These are phyloP conservation scores for Fusarium pseudograminearum DNA, from an alignment of 2,329 filamentous ascomycete genomes.

Conservation along the genomic window DNA sequence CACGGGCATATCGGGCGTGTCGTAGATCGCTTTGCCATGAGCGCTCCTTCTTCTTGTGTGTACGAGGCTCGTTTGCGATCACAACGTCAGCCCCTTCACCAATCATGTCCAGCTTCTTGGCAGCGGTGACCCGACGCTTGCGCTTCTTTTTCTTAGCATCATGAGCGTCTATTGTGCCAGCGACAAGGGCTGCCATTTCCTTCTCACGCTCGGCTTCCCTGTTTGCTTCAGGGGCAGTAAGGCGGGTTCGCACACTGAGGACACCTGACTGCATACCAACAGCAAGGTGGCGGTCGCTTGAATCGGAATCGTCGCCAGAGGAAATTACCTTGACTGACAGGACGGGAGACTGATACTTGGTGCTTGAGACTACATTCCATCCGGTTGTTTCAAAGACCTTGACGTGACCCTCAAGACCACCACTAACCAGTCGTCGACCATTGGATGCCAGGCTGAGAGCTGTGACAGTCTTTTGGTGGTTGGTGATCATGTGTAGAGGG, in stretches of 20 bases:
- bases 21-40: constrained; percentile 86
- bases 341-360: constrained; percentile 93
- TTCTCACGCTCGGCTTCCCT: constrained; percentile 81
- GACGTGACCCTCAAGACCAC: constrained; percentile 93
- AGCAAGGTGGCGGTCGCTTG: constrained; percentile 90
- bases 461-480: constrained; percentile 98
- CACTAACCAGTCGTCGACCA: constrained; percentile 84
- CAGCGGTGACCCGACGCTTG: constrained; percentile 65
- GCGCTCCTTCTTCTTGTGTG: constrained; percentile 70
- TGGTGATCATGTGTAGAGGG: constrained; percentile 86
- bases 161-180: constrained; percentile 81
- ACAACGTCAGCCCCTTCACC: constrained; percentile 90
- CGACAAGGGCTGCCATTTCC: constrained; percentile 85
- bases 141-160: constrained; percentile 79
- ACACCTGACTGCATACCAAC: constrained; percentile 96
- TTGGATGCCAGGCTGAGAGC: constrained; percentile 84
- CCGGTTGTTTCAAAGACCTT: constrained; percentile 95
- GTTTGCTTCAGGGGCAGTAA: constrained; percentile 83
- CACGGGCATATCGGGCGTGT: constrained; percentile 79
- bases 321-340: constrained; percentile 82
- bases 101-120: constrained; percentile 76
- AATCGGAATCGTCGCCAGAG: constrained; percentile 52
- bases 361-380: constrained; percentile 96
- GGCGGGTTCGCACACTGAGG: constrained; percentile 89
- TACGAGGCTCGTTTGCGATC: constrained; percentile 76